Conservation (phyloP, 2,329 filamentous ascomycete species). For the Macrophomina pseudophaseolina region DNA sequence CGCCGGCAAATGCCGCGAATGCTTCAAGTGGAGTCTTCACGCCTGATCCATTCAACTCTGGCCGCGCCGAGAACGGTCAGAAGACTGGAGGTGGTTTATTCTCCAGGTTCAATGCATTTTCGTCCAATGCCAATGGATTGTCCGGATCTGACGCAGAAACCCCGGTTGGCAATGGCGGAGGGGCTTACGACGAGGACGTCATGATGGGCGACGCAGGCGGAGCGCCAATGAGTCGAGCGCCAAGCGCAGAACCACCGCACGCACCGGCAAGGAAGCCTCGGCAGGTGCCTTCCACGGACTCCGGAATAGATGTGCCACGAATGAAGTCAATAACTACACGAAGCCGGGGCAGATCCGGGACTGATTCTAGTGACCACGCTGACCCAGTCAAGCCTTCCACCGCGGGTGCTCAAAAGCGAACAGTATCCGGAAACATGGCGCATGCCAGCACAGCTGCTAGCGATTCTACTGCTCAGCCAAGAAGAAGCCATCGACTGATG, state of each 20-base stretch:
- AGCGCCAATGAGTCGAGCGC: conserved; percentile 37
- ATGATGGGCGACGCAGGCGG: conserved; percentile 47
- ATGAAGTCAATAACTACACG: conserved; percentile 48
- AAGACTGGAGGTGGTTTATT: conserved; percentile 43
- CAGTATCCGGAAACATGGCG: conserved; percentile 80
- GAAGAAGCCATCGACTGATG: conserved; percentile 52
- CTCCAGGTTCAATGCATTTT: conserved; percentile 48
- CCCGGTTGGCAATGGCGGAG: conserved; percentile 49
- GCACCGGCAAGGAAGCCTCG: conserved; percentile 52
- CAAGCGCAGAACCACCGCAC: conserved; percentile 51
- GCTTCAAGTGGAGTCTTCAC: conserved; percentile 31
- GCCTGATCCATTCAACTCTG: conserved; percentile 53
- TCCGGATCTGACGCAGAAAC: conserved; percentile 49
- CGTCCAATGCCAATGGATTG: conserved; percentile 32
- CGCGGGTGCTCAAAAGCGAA: conserved; percentile 75
- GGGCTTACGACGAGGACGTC: conserved; percentile 50
- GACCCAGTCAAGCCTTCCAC: conserved; percentile 41
- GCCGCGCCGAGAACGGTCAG: conserved; percentile 39
- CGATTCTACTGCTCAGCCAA: conserved; percentile 49
- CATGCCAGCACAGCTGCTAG: conserved; percentile 40
- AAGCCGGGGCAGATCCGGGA: conserved; percentile 45
- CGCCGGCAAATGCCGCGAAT: conserved; percentile 8
- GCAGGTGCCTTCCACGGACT: conserved; percentile 38
- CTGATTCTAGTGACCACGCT: conserved; percentile 46
- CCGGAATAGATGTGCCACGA: conserved; percentile 41